Evolutionary conservation across 192 early-diverging fungal species (phyloP), one percentile per base, ranked within the genome.

Genomic region (Dispira simplex): DNA sequence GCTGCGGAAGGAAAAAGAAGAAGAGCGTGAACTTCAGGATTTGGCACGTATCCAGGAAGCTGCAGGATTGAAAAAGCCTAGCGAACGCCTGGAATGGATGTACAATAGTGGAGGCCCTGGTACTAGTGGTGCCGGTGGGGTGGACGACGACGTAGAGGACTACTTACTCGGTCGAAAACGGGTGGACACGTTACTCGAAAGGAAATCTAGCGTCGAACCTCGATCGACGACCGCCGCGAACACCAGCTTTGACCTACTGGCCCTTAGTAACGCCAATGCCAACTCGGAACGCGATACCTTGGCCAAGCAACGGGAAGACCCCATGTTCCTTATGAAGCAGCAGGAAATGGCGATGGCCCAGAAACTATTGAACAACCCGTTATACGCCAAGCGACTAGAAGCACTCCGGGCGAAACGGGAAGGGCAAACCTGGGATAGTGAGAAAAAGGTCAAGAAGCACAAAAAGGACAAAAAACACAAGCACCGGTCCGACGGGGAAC

Each of bases 71-170:
- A 83, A 80, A 49, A 85, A 83, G 65, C 68, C 75, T 26, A 75
- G 71, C n/a, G 88, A 93, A 47, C 80, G 86, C 44, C 68, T 98
- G 3, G 94, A 97, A 64, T 98, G 95, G 95, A 97, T 98, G 91
- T 98, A 98, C 66, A 80, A 82, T 4, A 88, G 90, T 3, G 75
- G 76, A 47, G 75, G 64, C 25, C 54, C 56, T 45, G 68, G 60
- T 13, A 64, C 63, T 6, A 62, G 57, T 0, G 54, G 67, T 6
- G 70, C 72, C 23, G 57, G 46, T 11, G 70, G 66, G 8, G 79
- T 73, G 32, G 71, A 68, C 23, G 84, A 90, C 54, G 91, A 93
- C 48, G 75, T 86, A 55, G 95, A 98, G 68, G 89, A 85, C 1
- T 98, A 81, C 70, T 67, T 98, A n/a, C 70, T 98, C 27, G 95